Evolutionary conservation across 306 rosid genomes (phyloP).

Genomic region (Quercus robur): DNA sequence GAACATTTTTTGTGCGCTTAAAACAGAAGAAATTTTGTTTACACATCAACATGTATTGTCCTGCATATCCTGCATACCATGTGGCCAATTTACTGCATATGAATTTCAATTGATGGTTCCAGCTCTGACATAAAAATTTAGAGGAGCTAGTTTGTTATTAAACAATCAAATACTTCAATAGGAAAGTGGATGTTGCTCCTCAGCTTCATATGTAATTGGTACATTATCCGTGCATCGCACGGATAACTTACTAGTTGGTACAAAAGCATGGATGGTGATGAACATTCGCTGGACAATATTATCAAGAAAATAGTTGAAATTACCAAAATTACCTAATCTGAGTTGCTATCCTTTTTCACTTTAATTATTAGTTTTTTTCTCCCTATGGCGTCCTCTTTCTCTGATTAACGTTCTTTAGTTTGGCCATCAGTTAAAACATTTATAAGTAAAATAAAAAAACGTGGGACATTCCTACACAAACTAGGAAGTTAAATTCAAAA

Average conservation of each 20-base stretch:
- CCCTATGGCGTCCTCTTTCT: background rate
- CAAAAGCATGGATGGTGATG: background rate
- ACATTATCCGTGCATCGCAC: too few species aligned
- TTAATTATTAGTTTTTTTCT: background rate
- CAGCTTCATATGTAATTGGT: background rate
- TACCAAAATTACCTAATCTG: background rate
- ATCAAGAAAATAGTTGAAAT: background rate
- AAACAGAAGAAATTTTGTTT: background rate
- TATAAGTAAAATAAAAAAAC: too few species aligned
- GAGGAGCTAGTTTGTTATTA: background rate
- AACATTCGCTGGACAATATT: background rate
- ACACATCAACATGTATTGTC: background rate
- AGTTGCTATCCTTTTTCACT: background rate
- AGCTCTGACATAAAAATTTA: background rate
- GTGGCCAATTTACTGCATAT: background rate
- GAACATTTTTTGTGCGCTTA: background rate
- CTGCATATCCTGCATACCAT: background rate
- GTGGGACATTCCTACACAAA: background rate
- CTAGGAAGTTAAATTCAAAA: background rate
- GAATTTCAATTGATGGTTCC: background rate
- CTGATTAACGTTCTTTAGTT: background rate
- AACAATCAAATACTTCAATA: background rate
- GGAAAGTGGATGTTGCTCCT: background rate
- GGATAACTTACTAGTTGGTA: accelerated
- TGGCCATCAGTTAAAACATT: background rate